These are phyloP conservation scores for Sesbania bispinosa DNA, from an alignment of 306 rosid genomes.

Conservation along the genomic window DNA sequence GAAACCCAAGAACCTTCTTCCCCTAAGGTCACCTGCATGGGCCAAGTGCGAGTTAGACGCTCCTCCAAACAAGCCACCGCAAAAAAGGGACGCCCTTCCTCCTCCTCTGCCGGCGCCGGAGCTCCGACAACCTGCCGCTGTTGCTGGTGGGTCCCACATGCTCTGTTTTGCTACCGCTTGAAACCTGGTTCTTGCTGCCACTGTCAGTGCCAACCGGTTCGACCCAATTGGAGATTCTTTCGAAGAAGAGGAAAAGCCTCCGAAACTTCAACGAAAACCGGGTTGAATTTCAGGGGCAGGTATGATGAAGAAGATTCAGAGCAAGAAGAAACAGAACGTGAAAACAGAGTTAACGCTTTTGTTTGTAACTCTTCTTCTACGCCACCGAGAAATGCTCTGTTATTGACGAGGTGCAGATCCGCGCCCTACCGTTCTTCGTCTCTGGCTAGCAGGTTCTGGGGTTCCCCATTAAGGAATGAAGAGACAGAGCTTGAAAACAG, in stretches of 20 bases:
- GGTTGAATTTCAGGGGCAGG: slow-evolving; percentile 14
- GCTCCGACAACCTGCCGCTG: slow-evolving; percentile 9
- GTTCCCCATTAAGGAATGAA: slow-evolving; percentile 41
- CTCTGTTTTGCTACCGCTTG: slow-evolving; percentile 37
- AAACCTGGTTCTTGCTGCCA: slow-evolving; percentile 21
- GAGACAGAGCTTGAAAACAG: slow-evolving; percentile 31
- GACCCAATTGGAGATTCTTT: slow-evolving; percentile 45
- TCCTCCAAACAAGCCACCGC: slow-evolving; percentile 37
- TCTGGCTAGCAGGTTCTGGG: slow-evolving; percentile 55
- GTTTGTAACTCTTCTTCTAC: slow-evolving; percentile 19
- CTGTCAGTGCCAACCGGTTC: slow-evolving; percentile 18
- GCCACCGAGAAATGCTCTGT: slow-evolving; percentile 71
- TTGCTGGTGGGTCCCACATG: slow-evolving; percentile 44
- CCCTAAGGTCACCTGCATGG: slow-evolving; percentile 96
- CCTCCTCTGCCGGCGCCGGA: background rate
- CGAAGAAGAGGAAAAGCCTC: slow-evolving; percentile 40
- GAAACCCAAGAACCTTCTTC: slow-evolving; percentile 94
- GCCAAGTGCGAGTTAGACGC: slow-evolving; percentile 67
- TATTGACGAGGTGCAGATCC: slow-evolving; percentile 75
- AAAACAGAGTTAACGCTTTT: slow-evolving; percentile 26
- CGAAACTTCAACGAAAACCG: slow-evolving; percentile 28
- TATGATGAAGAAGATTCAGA: slow-evolving; percentile 11
- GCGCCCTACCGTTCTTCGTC: slow-evolving; percentile 71
- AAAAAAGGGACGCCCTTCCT: background rate
- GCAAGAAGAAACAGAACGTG: slow-evolving; percentile 23